Evolutionary conservation across 164 flowering plant genomes (phyloP).

Genomic region (Brasenia schreberi): DNA sequence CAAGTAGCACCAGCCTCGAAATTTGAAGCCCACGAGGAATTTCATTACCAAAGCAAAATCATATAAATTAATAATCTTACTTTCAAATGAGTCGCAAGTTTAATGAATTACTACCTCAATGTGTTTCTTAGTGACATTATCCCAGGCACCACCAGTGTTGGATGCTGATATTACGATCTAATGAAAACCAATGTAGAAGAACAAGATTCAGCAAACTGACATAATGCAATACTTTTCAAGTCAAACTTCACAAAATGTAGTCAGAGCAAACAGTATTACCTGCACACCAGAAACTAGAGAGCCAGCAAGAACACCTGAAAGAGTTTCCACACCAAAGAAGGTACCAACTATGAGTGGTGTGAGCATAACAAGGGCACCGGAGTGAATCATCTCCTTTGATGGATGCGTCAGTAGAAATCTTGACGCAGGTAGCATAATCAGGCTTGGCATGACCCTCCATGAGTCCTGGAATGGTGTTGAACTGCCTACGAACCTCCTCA

Average conservation of each 20-base stretch:
- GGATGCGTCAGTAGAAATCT: slow-evolving; percentile 26
- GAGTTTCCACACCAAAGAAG: slow-evolving; percentile 22
- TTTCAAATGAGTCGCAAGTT: too few species aligned
- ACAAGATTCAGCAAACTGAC: background rate
- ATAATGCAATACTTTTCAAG: too few species aligned
- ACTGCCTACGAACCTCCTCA: slow-evolving; percentile 24
- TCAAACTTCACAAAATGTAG: background rate
- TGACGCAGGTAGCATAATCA: slow-evolving; percentile 26
- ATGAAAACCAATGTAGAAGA: too few species aligned
- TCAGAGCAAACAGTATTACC: slow-evolving; percentile 4
- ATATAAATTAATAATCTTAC: too few species aligned
- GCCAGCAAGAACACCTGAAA: slow-evolving; percentile 23
- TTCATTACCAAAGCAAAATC: too few species aligned
- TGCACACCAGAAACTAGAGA: slow-evolving; percentile 23
- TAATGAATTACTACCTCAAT: slow-evolving; percentile 18
- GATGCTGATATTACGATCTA: slow-evolving; percentile 25
- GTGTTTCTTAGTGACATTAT: slow-evolving; percentile 22
- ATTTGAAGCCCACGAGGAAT: too few species aligned
- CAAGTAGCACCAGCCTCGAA: slow-evolving; percentile 23
- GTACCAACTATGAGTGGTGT: slow-evolving; percentile 21
- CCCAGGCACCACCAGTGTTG: slow-evolving; percentile 25
- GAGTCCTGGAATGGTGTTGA: slow-evolving; percentile 24
- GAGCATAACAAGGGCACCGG: slow-evolving; percentile 26
- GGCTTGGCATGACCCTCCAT: slow-evolving; percentile 24
- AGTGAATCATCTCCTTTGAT: slow-evolving; percentile 25